A percentile compares a stretch with the other conserved stretches of the same genome.
Conservation (phyloP, 129 eudicot species). For the Tanacetum coccineum region DNA sequence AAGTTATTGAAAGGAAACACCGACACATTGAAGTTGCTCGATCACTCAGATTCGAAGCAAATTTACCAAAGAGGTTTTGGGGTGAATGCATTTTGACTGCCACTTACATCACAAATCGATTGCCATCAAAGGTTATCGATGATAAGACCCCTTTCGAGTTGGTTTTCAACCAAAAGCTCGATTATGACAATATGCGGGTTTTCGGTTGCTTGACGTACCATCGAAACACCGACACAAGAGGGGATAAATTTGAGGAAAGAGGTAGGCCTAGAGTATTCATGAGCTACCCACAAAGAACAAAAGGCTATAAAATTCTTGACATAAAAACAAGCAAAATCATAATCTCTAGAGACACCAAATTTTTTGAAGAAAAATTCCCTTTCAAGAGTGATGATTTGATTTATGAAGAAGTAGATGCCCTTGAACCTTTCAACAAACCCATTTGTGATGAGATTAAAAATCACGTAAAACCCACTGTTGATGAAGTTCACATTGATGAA, state of each 20-base stretch:
- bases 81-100: not conserved
- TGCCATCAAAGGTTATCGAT: not conserved
- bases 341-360: slow-evolving; percentile 13
- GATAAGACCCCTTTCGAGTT: not conserved
- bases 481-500: slow-evolving; percentile 12
- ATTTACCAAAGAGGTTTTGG: not conserved
- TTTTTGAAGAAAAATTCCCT: slow-evolving; percentile 14
- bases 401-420: slow-evolving; percentile 6
- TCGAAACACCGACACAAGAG: not conserved
- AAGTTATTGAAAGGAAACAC: not conserved
- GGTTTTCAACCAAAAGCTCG: not conserved
- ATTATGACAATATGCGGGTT: not conserved
- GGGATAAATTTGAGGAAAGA: too few species aligned
- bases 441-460: slow-evolving; percentile 7
- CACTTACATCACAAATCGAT: not conserved
- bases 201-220: too few species aligned
- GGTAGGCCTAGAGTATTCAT: not conserved
- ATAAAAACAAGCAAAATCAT: not conserved
- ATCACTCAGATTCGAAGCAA: slow-evolving; percentile 2
- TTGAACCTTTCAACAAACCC: slow-evolving; percentile 1
- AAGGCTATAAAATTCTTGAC: not conserved
- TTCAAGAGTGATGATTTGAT: not conserved
- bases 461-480: slow-evolving; percentile 2
- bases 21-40: slow-evolving; percentile 2
- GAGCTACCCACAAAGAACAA: not conserved